Percentiles rank a stretch among this genome's conserved stretches.
Conservation (phyloP, 352 stramenopile species). For the Phytophthora quininea region DNA sequence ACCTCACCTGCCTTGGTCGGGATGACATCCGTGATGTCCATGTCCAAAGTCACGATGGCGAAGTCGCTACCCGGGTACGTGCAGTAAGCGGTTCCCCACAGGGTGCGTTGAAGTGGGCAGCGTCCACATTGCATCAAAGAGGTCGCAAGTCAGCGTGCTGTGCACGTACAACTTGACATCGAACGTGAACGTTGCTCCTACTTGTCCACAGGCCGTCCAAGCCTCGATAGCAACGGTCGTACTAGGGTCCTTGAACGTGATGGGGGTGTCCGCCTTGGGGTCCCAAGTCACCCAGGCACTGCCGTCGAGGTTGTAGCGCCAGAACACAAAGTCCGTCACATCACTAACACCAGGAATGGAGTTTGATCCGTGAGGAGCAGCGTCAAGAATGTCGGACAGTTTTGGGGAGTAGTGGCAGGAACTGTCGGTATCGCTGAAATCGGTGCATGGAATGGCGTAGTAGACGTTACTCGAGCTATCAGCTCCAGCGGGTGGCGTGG, state of each 20-base stretch:
- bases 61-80: slow-evolving; percentile 30
- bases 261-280: neutral
- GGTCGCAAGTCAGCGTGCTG: slow-evolving; percentile 22
- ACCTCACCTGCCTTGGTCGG: slow-evolving; percentile 2
- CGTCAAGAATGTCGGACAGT: slow-evolving; percentile 18
- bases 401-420: slow-evolving; percentile 20
- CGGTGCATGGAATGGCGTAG: slow-evolving; percentile 19
- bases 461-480: slow-evolving; percentile 15
- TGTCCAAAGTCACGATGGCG: slow-evolving; percentile 15
- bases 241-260: slow-evolving; percentile 28
- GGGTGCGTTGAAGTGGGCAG: neutral
- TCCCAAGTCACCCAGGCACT: slow-evolving; percentile 18
- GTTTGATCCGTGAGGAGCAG: neutral
- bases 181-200: slow-evolving; percentile 29
- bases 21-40: slow-evolving; percentile 8
- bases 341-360: neutral
- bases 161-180: slow-evolving; percentile 45
- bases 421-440: slow-evolving; percentile 2
- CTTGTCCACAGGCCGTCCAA: slow-evolving; percentile 52
- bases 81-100: slow-evolving; percentile 9
- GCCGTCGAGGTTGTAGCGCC: slow-evolving; percentile 46
- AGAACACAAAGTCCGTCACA: slow-evolving; percentile 35
- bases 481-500: neutral
- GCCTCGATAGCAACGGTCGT: slow-evolving; percentile 53
- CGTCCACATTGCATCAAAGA: slow-evolving; percentile 14